Conservation (phyloP, 2,329 filamentous ascomycete genomes). For the Ascochyta rabiei region DNA sequence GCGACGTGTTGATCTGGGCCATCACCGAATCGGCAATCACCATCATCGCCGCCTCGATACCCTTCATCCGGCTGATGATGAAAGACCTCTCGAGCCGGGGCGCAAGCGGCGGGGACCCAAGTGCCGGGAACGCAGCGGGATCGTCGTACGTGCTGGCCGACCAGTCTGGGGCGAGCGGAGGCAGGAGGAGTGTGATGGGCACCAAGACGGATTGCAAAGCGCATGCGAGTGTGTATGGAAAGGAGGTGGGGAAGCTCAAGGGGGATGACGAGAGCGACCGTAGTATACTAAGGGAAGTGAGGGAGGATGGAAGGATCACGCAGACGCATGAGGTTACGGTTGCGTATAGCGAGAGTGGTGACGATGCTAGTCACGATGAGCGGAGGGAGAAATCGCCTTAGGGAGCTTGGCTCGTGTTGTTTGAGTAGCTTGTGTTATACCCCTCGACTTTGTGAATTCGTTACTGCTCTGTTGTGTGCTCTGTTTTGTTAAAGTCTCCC, state of each 20-base stretch:
- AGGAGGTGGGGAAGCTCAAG: not conserved
- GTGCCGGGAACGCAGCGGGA: too few species aligned
- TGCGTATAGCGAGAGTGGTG: not conserved
- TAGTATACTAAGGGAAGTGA: conserved; percentile 16
- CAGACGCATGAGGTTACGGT: not conserved
- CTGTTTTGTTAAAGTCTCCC: too few species aligned
- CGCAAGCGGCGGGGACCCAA: not conserved
- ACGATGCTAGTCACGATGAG: not conserved
- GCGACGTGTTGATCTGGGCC: conserved; percentile 28
- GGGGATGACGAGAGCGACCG: conserved; percentile 15
- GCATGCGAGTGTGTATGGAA: not conserved
- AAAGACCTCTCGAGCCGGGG: conserved; percentile 3
- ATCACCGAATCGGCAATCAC: conserved; percentile 35
- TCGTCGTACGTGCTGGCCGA: not conserved
- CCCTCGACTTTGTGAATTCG: too few species aligned
- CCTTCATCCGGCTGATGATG: conserved; percentile 34
- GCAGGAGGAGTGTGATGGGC: not conserved
- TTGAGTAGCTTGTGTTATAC: too few species aligned
- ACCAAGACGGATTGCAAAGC: not conserved
- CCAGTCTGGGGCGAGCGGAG: not conserved
- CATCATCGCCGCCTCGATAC: conserved; percentile 37
- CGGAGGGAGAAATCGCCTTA: too few species aligned
- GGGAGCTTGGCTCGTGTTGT: too few species aligned
- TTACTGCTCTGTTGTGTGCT: too few species aligned
- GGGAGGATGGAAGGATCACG: not conserved